Conservation (phyloP, 106 monocot genomes). For the Dendrobium catenatum region DNA sequence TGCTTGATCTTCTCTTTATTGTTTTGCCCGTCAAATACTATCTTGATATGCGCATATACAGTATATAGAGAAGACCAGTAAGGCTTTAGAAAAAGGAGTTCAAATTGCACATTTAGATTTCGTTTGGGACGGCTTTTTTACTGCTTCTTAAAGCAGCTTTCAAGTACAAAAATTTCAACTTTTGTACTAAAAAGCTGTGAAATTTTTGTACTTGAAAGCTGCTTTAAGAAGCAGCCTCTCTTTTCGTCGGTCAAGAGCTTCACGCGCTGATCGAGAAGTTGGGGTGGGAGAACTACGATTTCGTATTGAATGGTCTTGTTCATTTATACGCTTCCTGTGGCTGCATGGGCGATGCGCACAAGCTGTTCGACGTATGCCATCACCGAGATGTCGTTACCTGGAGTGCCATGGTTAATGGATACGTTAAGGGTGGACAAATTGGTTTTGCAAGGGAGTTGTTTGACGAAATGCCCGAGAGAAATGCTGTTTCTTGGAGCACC, state of each 20-base stretch:
- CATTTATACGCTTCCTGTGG: constrained; percentile 30
- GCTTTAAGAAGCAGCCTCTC: constrained; percentile 6
- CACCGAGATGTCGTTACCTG: constrained; percentile 37
- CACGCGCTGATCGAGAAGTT: constrained; percentile 22
- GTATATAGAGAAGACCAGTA: no score
- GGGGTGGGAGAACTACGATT: constrained; percentile 43
- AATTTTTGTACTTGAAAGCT: no score
- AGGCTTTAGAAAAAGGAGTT: no score
- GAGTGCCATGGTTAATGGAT: constrained; percentile 52
- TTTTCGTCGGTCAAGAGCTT: constrained; percentile 12
- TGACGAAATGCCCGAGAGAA: constrained; percentile 39
- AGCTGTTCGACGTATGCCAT: constrained; percentile 30
- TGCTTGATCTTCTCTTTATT: no score
- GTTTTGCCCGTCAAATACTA: no score
- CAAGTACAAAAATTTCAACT: no score
- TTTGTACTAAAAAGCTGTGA: no score
- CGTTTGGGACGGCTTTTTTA: no score
- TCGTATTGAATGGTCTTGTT: constrained; percentile 42
- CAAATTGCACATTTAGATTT: no score
- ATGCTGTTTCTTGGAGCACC: constrained; percentile 49
- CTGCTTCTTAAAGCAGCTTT: no score
- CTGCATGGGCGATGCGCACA: constrained; percentile 16
- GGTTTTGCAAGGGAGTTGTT: constrained; percentile 29
- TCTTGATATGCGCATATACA: no score
- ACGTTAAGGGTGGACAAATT: constrained; percentile 22